phyloP scores from a whole-genome alignment of 768 basidiomycete genomes.

The Amanita pseudoporphyria region DNA sequence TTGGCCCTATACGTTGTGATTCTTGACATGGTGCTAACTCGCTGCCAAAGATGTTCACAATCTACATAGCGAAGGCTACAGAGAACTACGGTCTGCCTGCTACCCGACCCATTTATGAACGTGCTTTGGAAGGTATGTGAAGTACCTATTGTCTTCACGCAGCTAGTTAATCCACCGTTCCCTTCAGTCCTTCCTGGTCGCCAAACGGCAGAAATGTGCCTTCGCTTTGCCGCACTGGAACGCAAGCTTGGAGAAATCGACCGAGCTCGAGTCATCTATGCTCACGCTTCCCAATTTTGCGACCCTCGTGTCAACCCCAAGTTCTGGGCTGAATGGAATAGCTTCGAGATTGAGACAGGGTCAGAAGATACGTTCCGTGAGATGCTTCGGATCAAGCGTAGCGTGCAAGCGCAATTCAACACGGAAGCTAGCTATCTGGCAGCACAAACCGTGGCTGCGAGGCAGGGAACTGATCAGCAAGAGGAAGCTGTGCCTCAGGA shows the following conservation, averaged over 20 bases:
- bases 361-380: constrained; percentile 98
- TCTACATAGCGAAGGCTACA: constrained; percentile 96
- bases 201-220: constrained; percentile 96
- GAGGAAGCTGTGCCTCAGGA: constrained; percentile 42
- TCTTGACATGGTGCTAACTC: neutral
- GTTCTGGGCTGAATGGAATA: constrained; percentile 97
- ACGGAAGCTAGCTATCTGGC: constrained; percentile 92
- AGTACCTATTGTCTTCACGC: neutral
- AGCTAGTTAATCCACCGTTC: neutral
- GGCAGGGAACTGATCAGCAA: constrained; percentile 42
- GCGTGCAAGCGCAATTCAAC: constrained; percentile 98
- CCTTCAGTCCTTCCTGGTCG: constrained; percentile 68
- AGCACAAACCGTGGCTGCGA: constrained; percentile 75
- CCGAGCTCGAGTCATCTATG: constrained; percentile 91
- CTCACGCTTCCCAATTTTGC: constrained; percentile 98
- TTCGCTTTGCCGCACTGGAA: constrained; percentile 92
- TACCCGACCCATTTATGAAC: constrained; percentile 93
- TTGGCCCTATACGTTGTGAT: constrained; percentile 24
- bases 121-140: constrained; percentile 65
- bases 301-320: constrained; percentile 86
- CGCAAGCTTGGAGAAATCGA: constrained; percentile 99
- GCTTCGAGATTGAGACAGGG: constrained; percentile 96
- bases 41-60: constrained; percentile 72
- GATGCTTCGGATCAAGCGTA: constrained; percentile 93
- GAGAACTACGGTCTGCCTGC: constrained; percentile 94